These are phyloP conservation scores for Suillus occidentalis DNA, from an alignment of 768 basidiomycete genomes.

Conservation along the genomic window DNA sequence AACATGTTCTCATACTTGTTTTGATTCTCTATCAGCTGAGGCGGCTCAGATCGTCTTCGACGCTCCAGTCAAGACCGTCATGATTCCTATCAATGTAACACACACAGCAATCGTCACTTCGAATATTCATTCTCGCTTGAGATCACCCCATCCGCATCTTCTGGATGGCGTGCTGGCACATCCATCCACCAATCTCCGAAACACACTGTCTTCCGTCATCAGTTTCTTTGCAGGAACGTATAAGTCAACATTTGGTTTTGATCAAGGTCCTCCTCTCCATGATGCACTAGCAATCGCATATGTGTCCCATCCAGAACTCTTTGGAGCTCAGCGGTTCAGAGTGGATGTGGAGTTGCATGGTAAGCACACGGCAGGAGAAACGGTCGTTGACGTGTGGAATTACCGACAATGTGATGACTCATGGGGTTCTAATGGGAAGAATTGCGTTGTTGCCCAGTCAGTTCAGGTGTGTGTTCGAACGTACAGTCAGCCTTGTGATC, in stretches of 20 bases:
- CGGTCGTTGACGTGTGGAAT: slow-evolving; percentile 76
- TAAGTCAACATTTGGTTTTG: slow-evolving; percentile 74
- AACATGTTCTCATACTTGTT: not conserved
- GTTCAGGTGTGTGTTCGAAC: slow-evolving; percentile 51
- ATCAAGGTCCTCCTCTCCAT: slow-evolving; percentile 84
- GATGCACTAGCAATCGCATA: slow-evolving; percentile 84
- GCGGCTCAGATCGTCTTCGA: slow-evolving; percentile 82
- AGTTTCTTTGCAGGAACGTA: slow-evolving; percentile 74
- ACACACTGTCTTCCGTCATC: slow-evolving; percentile 73
- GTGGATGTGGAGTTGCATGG: slow-evolving; percentile 83
- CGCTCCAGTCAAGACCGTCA: slow-evolving; percentile 61
- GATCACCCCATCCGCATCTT: slow-evolving; percentile 41
- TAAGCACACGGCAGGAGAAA: slow-evolving; percentile 68
- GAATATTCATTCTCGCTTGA: slow-evolving; percentile 50
- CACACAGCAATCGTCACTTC: slow-evolving; percentile 78
- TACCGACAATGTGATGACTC: slow-evolving; percentile 57
- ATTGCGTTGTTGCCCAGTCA: slow-evolving; percentile 68
- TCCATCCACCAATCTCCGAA: slow-evolving; percentile 53
- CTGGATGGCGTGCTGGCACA: slow-evolving; percentile 14
- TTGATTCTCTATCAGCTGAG: slow-evolving; percentile 50
- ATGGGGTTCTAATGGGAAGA: slow-evolving; percentile 76
- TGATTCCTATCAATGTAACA: slow-evolving; percentile 89
- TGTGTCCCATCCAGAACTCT: slow-evolving; percentile 66
- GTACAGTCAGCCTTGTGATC: not conserved
- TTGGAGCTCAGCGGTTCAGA: slow-evolving; percentile 59